phyloP scores from a whole-genome alignment of 2,329 filamentous ascomycete species.

The Fusarium tanahbumbuense region DNA sequence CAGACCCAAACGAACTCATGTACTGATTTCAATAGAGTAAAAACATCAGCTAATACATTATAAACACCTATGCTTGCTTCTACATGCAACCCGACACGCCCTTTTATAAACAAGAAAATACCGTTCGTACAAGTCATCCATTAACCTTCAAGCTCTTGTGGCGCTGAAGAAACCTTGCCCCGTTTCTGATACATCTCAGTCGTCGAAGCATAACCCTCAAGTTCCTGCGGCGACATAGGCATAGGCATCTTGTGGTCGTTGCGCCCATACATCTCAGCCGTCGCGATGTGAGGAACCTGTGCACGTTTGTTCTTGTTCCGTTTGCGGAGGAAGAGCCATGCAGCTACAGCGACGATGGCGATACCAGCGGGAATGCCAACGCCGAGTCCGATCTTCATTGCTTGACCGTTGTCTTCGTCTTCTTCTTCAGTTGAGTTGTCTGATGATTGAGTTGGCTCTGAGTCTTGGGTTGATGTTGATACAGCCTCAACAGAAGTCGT shows the following conservation, averaged over 20 bases:
- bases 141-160: slow-evolving; percentile 8
- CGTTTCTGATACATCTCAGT: background rate
- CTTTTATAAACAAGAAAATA: too few species aligned
- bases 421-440: background rate
- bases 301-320: background rate
- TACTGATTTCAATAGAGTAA: background rate
- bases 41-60: background rate
- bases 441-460: background rate
- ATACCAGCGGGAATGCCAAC: slow-evolving; percentile 19
- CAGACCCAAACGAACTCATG: background rate
- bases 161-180: background rate
- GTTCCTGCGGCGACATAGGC: background rate
- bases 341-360: background rate
- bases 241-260: background rate
- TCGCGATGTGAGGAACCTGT: background rate
- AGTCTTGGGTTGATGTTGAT: background rate
- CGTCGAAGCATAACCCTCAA: background rate
- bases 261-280: background rate
- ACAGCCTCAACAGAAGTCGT: background rate
- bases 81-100: background rate
- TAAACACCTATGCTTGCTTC: too few species aligned
- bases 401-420: background rate
- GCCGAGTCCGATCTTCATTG: slow-evolving; percentile 25
- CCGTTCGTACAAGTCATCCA: too few species aligned
- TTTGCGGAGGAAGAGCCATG: slow-evolving; percentile 4